Evolutionary conservation across 1,284 basidiomycete genomes (phyloP).

Genomic region (Hemileia vastatrix): DNA sequence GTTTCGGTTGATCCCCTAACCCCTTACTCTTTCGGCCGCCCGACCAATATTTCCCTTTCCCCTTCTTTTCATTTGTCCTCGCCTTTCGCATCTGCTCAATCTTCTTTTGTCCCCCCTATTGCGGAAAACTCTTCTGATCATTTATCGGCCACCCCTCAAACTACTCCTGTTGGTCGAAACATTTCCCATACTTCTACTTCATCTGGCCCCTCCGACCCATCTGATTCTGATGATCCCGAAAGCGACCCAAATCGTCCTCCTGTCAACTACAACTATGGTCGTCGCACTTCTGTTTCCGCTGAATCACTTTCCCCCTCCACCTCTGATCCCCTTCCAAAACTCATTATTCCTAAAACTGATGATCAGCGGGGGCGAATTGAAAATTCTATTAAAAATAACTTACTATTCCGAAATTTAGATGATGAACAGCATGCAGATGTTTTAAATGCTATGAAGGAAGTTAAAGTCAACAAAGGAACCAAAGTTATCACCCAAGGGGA

Average conservation of each 20-base stretch:
- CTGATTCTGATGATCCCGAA: slow-evolving; percentile 48
- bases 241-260: slow-evolving; percentile 42
- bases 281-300: slow-evolving; percentile 90
- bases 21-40: too few relatives aligned
- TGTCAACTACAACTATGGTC: slow-evolving; percentile 62
- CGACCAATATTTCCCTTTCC: too few relatives aligned
- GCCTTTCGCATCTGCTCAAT: neutral
- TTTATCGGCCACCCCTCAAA: slow-evolving; percentile 21
- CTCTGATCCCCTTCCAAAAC: slow-evolving; percentile 48
- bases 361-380: slow-evolving; percentile 82
- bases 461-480: slow-evolving; percentile 59
- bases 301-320: slow-evolving; percentile 78
- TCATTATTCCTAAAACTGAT: slow-evolving; percentile 65
- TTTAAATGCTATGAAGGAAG: slow-evolving; percentile 90
- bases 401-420: slow-evolving; percentile 91
- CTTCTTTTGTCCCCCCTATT: neutral
- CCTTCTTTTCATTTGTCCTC: too few relatives aligned
- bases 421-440: slow-evolving; percentile 91
- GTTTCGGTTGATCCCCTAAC: too few relatives aligned
- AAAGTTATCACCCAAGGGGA: slow-evolving; percentile 94
- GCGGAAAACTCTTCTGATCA: neutral
- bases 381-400: slow-evolving; percentile 73
- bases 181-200: neutral
- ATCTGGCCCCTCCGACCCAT: slow-evolving; percentile 48
- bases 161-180: slow-evolving; percentile 44